Evolutionary conservation across 768 basidiomycete species (phyloP).

Genomic region (Auriscalpium orientale): DNA sequence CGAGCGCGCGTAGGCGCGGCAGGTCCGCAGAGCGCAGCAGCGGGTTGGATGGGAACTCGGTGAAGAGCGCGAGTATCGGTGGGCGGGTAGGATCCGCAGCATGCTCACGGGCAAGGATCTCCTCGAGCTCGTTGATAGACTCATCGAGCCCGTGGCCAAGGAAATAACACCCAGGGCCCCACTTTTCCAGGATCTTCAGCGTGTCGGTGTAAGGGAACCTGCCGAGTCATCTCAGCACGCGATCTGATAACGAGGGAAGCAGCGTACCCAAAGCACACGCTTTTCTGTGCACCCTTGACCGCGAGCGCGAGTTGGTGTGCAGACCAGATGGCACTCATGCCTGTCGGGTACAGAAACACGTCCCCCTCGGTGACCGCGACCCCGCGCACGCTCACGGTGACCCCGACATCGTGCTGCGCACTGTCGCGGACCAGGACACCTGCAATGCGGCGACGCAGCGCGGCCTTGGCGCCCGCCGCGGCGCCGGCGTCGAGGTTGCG

Average conservation of each 20-base stretch:
- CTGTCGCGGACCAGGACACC: constrained; percentile 69
- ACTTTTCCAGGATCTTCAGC: constrained; percentile 88
- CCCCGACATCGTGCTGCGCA: constrained; percentile 34
- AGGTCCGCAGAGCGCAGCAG: constrained; percentile 82
- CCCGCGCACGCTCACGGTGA: constrained; percentile 55
- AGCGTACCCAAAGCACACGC: constrained; percentile 87
- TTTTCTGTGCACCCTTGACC: constrained; percentile 58
- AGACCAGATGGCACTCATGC: constrained; percentile 94
- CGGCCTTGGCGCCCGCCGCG: constrained; percentile 76
- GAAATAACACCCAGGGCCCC: constrained; percentile 92
- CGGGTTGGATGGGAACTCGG: constrained; percentile 95
- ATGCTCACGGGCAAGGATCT: constrained; percentile 42
- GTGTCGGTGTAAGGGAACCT: constrained; percentile 97
- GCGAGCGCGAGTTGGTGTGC: constrained; percentile 67
- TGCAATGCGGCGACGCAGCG: constrained; percentile 82
- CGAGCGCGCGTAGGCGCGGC: constrained; percentile 61
- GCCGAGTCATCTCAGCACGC: neutral
- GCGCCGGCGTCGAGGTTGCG: constrained; percentile 74
- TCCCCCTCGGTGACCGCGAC: constrained; percentile 76
- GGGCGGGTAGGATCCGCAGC: constrained; percentile 35
- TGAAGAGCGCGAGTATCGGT: constrained; percentile 75
- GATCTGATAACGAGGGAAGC: no score
- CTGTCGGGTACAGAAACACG: constrained; percentile 80
- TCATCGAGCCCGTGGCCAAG: constrained; percentile 71
- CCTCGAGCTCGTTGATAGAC: constrained; percentile 69